Percentiles rank a stretch among this genome's conserved stretches.
Conservation (phyloP, 257 asterid genomes). For the Scutellaria barbata region DNA sequence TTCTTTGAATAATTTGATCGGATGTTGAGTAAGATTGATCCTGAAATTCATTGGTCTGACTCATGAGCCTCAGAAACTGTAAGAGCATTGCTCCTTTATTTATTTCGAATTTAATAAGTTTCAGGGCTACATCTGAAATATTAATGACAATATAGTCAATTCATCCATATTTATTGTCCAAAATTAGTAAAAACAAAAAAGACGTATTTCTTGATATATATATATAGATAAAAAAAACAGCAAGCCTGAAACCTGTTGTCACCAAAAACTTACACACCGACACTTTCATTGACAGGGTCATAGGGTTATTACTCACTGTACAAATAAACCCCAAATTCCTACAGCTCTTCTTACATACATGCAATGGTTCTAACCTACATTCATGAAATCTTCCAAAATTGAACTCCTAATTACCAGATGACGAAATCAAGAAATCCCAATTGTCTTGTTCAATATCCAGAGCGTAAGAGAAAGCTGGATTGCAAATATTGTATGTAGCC, state of each 20-base stretch:
- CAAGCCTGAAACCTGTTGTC: not conserved
- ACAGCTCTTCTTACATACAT: not conserved
- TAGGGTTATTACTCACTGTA: not conserved
- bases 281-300: not conserved
- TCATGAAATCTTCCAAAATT: constrained; percentile 3
- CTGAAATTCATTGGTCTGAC: too few species aligned
- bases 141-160: too few species aligned
- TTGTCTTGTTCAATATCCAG: constrained; percentile 91
- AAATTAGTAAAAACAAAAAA: too few species aligned
- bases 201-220: too few species aligned
- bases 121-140: too few species aligned
- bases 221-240: too few species aligned
- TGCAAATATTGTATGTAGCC: constrained; percentile 74
- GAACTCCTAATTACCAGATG: constrained; percentile 9
- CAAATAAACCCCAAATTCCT: not conserved
- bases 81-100: too few species aligned
- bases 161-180: too few species aligned
- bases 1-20: too few species aligned
- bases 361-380: not conserved
- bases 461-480: constrained; percentile 78
- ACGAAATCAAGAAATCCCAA: constrained; percentile 59
- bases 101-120: too few species aligned
- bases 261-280: not conserved
- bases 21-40: too few species aligned
- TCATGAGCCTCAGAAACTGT: too few species aligned